Base-by-base conservation (phyloP, 108 stramenopile genomes). In the Tribonema minus region DNA sequence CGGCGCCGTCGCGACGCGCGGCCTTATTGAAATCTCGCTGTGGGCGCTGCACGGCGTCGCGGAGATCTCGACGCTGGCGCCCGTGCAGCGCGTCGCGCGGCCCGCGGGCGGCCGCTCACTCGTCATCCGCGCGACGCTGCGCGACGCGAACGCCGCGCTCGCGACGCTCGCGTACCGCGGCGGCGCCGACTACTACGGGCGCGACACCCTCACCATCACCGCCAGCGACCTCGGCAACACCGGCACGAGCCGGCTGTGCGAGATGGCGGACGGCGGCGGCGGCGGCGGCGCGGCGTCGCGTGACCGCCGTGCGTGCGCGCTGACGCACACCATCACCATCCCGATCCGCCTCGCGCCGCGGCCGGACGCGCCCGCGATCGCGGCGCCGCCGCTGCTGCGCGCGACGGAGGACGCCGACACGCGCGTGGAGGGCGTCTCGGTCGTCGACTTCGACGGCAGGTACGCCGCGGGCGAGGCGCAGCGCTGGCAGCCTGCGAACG, bases 141-240 rank as follows among this genome's bases (percentile, higher is more conserved):
- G n/a, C n/a, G n/a, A n/a, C n/a, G 66, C 54, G 68, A 78, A 78
- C 37, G 66, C 66, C 5, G 77, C 77, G 31, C 58, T 78, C 35
- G 41, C 59, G 39, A 64, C 64, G 28, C 58, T 78, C 40, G 54
- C n/a, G 12, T 78, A 78, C 36, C 29, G 29, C 26, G 61, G 77
- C 4, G 67, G 20, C 26, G 59, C 68, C 3, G 77, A 78, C 12
- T 78, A 40, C 32, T 34, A 40, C 58, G 77, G 77, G n/a, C 67
- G 20, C 6, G 77, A 78, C 34, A 70, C 25, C 1, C 58, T 78
- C 2, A 27, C 41, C 6, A 26, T 78, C 5, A 58, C 37, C 3
- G 77, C 39, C 23, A 33, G 65, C 26, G 77, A 78, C 54, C 37
- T 78, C 2, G 77, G 77, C 23, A 26, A 78, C 68, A 78, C 41